Base-by-base conservation (phyloP, 495 filamentous ascomycete genomes). In the Aspergillus kassunensis region DNA sequence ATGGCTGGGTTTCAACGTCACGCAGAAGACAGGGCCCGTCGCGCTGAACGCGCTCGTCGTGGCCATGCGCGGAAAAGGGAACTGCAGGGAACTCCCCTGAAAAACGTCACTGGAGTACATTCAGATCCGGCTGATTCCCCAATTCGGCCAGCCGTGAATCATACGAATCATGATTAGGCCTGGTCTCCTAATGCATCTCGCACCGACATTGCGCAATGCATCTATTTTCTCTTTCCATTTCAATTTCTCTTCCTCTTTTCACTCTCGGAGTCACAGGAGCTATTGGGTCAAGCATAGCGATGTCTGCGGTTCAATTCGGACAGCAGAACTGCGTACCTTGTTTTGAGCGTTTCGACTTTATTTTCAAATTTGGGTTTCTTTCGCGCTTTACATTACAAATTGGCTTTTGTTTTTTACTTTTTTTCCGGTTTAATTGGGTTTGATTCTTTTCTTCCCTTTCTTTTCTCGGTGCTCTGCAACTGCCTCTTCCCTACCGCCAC, bases 1-100 rank as follows among this genome's bases (percentile, higher is more conserved):
- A 57, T 63, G 44, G 56, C 53, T 8, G 54, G 46, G n/a, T 63
- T 57, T 13, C 47, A 59, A 37, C 43, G 51, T 11, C 49, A 59
- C 24, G 56, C 56, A n/a, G 51, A 63, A 18, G 43, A 55, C 33
- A 46, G 60, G 30, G 60, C 60, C 3, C 56, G 51, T 20, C 50
- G 56, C 16, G 50, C 60, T 10, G 53, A 46, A 35, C 30, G 60
- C 23, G 60, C 60, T 2, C 54, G 54, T 20, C 41, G 44, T 10
- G 56, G 56, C 12, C 53, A 56, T 16, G 53, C 60, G 24, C 54
- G 56, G 37, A 59, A 41, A 12, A 62, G 54, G 33, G n/a, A n/a
- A n/a, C n/a, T n/a, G n/a, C n/a, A n/a, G n/a, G 47, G 34, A 13
- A 21, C 44, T 11, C 23, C 49, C 1, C 44, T 39, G 18, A 46